Conservation (phyloP, 2,329 filamentous ascomycete genomes). For the Aspergillus sp. region DNA sequence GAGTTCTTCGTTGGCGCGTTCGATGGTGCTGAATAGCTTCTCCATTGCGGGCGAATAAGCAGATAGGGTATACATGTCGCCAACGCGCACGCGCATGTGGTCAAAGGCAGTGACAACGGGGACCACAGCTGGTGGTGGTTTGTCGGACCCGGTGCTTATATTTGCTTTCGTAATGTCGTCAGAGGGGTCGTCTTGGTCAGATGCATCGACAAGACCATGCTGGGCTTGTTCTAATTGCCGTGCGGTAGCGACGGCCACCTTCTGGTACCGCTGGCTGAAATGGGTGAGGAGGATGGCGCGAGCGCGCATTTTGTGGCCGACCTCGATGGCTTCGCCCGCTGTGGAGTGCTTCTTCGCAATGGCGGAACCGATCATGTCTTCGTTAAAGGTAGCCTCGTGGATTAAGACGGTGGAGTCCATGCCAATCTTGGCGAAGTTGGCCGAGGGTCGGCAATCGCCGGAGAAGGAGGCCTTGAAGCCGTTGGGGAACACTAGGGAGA, state of each 20-base stretch:
- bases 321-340: constrained; percentile 78
- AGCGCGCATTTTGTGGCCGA: constrained; percentile 79
- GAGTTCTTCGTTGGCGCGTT: constrained; percentile 37
- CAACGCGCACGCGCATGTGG: constrained; percentile 65
- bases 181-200: constrained; percentile 14
- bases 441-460: constrained; percentile 85
- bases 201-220: constrained; percentile 18
- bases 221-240: not conserved
- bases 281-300: constrained; percentile 84
- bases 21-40: constrained; percentile 53
- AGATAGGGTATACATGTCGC: constrained; percentile 62
- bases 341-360: constrained; percentile 89
- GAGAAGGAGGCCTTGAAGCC: constrained; percentile 90
- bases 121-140: constrained; percentile 6
- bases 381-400: constrained; percentile 95
- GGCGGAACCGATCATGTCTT: constrained; percentile 78
- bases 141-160: not conserved
- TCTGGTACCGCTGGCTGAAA: constrained; percentile 92
- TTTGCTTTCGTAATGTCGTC: constrained; percentile 5
- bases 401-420: constrained; percentile 79
- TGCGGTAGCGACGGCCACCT: constrained; percentile 51
- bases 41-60: constrained; percentile 61
- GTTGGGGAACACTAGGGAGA: constrained; percentile 75
- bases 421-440: constrained; percentile 71
- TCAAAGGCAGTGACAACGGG: constrained; percentile 64